Evolutionary conservation across 2,329 filamentous ascomycete species (phyloP), one percentile per base, ranked within the genome.

Genomic region (Neofusicoccum kwambonambiense): DNA sequence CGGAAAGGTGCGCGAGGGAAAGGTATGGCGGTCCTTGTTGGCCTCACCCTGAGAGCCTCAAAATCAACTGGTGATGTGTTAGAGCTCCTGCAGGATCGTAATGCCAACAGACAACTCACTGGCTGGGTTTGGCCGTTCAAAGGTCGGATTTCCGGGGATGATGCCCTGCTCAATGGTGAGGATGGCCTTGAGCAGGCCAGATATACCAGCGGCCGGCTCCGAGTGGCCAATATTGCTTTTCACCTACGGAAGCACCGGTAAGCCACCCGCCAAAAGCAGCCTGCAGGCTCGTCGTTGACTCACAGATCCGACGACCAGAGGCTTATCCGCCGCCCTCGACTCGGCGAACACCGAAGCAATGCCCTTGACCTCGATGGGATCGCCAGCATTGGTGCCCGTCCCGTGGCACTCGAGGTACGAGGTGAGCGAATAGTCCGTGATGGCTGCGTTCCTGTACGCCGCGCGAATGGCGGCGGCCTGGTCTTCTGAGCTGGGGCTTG

Each of bases 361-460:
- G 3, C 82, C 83, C 11, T 73, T 75, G 0, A 82, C 81, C 67
- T 87, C 85, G n/a, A 83, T 80, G 0, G 84, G 84, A 66, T 87
- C 85, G 2, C 86, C 86, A 1, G 81, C 80, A 42, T 77, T 77
- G 2, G 64, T 87, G 6, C 84, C 85, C 0, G 85, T 86, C 17
- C 84, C 84, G 69, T 87, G 85, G 3, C 82, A 82, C 68, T 87
- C 80, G 31, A 80, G 71, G 63, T 76, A 80, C 0, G 67, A 70
- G 2, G 73, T 74, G 3, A 70, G 62, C 2, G 67, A 61, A 2
- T 69, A 69, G 17, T 72, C 69, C 22, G 44, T 15, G n/a, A 79
- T 64, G 4, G 68, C 67, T 7, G 74, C 73, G 2, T 74, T 73
- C 11, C 68, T 70, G 65, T 79, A 78, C 5, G 74, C 75, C 5